Base-by-base conservation (phyloP, 129 eudicot genomes). In the Helichrysum umbraculigerum region DNA sequence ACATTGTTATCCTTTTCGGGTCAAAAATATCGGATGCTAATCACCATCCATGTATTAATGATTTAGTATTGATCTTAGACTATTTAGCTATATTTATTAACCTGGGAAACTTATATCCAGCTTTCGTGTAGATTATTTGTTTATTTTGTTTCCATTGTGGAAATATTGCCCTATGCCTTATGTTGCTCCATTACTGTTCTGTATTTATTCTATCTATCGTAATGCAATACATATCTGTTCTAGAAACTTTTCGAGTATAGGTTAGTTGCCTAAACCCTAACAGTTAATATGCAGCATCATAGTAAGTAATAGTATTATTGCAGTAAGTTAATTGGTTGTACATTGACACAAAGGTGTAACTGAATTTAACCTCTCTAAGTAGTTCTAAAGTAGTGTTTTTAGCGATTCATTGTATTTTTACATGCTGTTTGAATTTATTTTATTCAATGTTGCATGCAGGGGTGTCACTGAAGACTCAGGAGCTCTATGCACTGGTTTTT, bases 401-500 rank as follows among this genome's bases (percentile, higher is more conserved):
- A 8, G 60, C 21, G 25, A 54, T 54, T n/a, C 8, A 54, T 54
- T 17, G 64, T 33, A 32, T 52, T 5, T 10, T 12, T 9, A 30
- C 41, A 21, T 57, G 32, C 21, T 12, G 44, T 68, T 51, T 75
- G 62, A 41, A 70, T 64, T 4, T 47, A 51, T 69, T 77, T 25
- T 34, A 57, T 69, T 9, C 44, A 82, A 68, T 72, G 74, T 79
- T 78, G 74, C 65, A 72, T 88, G 78, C 87, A 94, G 98, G 98
- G 22, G 71, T 94, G 76, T 94, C 98, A 17, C 86, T 94, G 83
- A 94, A 94, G 87, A 94, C 98, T 21, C 98, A 94, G 72, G 98
- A 94, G 83, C 97, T 94, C 63, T 91, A 88, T 74, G 98, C 98
- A 32, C 65, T 94, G 63, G 98, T 94, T 11, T 94, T 94, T 86